Evolutionary conservation across 805 yeast species (phyloP), one percentile per base, ranked within the genome.

Genomic region (Pichia californica): DNA sequence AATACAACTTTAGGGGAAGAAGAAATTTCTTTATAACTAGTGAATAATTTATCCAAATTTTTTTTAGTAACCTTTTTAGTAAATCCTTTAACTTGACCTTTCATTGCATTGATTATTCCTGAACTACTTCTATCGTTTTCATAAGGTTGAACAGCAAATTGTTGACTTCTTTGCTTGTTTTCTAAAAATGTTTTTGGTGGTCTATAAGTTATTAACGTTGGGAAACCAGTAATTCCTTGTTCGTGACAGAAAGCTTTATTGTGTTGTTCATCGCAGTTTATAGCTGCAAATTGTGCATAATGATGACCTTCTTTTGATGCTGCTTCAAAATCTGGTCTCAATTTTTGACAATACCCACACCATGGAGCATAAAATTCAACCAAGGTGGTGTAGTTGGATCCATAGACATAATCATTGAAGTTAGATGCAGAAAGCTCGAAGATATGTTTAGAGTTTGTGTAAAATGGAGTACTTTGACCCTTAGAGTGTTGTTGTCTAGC

Each of bases 321-420:
- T 56, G 81, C 81, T 38, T 69, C 67, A 61, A 71, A 83, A 2
- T 77, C 77, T 4, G 83, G 81, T 46, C 79, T 76, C 40, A 91
- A 67, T 45, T 78, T 73, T 54, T 80, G 74, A 64, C 99, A 91
- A 63, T 91, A 88, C 5, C 97, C 96, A 68, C 99, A 91, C 98
- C 98, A 89, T 31, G 97, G 96, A 5, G 98, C 97, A 62, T 83
- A 89, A 63, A 89, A 89, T 66, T 88, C 88, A 19, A 88, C 88
- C 16, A 88, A 65, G 2, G 95, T 64, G 2, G 95, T 83, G 54
- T 87, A 83, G 58, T 88, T 88, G 3, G 94, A 71, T 19, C 69
- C 62, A 34, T 78, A 69, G 4, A 89, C 77, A 38, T 81, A 83
- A 44, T 75, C 73, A 48, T 81, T 78, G 57, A 88, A 88, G 41